Conservation (phyloP, 2,329 filamentous ascomycete genomes). For the Periconia macrospinosa region DNA sequence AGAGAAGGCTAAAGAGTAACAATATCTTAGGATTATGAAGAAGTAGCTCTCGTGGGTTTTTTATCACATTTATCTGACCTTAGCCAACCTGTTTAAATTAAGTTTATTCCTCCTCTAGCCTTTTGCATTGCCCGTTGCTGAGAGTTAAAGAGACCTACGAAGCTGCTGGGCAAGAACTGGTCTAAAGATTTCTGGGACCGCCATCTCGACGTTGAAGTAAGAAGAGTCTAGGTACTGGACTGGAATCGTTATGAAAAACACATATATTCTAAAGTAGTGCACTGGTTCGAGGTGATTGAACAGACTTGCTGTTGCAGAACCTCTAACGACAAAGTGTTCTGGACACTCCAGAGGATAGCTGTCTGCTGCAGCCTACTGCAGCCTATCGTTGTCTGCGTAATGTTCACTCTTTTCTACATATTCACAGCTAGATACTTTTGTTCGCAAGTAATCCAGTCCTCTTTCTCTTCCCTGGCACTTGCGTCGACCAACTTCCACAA, state of each 20-base stretch:
- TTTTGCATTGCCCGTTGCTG: not conserved
- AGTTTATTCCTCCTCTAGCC: constrained; percentile 3
- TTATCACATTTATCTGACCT: constrained; percentile 17
- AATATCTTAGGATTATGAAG: constrained; percentile 33
- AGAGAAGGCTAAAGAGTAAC: constrained; percentile 27
- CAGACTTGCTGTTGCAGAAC: too few species aligned
- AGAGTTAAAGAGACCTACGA: not conserved
- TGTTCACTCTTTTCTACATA: too few species aligned
- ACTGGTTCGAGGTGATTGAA: not conserved
- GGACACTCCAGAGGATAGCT: too few species aligned
- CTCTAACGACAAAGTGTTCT: too few species aligned
- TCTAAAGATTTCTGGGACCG: not conserved
- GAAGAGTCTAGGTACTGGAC: not conserved
- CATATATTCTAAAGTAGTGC: not conserved
- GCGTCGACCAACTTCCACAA: too few species aligned
- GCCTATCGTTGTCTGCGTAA: too few species aligned
- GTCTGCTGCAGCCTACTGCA: too few species aligned
- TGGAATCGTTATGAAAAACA: not conserved
- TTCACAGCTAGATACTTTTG: too few species aligned
- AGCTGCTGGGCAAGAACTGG: not conserved
- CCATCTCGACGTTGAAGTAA: not conserved
- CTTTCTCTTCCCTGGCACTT: too few species aligned
- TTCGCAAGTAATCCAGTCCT: too few species aligned
- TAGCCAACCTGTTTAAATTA: constrained; percentile 21
- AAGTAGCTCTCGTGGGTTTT: constrained; percentile 26